Conservation (phyloP, 805 yeast species). For the Candida oleophila region DNA sequence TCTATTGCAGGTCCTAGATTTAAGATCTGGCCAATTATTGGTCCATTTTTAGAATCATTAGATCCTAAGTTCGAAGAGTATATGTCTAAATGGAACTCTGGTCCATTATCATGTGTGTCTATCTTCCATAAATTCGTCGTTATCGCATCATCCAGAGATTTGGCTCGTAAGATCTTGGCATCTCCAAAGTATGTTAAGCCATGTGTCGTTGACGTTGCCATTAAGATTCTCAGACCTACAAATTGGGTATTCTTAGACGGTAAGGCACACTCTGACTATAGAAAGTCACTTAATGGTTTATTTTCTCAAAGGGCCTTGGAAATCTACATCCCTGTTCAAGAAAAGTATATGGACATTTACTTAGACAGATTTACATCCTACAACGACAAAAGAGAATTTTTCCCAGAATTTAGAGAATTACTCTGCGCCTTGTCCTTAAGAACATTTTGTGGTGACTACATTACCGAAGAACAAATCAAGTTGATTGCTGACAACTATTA, state of each 20-base stretch:
- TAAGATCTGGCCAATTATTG: conserved; percentile 93
- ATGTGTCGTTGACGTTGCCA: conserved; percentile 96
- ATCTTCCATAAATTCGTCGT: conserved; percentile 98
- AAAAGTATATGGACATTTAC: conserved; percentile 79
- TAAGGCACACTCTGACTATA: conserved; percentile 89
- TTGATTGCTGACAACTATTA: conserved; percentile 90
- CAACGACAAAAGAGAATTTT: conserved; percentile 70
- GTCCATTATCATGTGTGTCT: conserved; percentile 93
- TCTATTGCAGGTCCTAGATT: conserved; percentile 84
- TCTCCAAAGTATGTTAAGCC: conserved; percentile 91
- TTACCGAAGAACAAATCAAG: conserved; percentile 87
- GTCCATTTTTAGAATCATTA: conserved; percentile 90
- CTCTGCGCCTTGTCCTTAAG: conserved; percentile 91
- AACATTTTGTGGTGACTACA: conserved; percentile 94
- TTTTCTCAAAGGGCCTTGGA: conserved; percentile 84
- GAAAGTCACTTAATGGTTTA: conserved; percentile 85
- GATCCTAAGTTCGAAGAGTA: conserved; percentile 96
- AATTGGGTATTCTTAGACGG: conserved; percentile 99
- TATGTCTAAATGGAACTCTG: conserved; percentile 89
- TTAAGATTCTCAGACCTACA: conserved; percentile 87
- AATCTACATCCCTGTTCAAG: conserved; percentile 81
- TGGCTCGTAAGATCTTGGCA: conserved; percentile 81
- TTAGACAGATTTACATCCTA: conserved; percentile 63
- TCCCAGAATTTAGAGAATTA: conserved; percentile 93
- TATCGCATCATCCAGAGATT: conserved; percentile 83